Evolutionary conservation across 2,329 filamentous ascomycete genomes (phyloP).

Genomic region (Myriosclerotinia scirpicola): DNA sequence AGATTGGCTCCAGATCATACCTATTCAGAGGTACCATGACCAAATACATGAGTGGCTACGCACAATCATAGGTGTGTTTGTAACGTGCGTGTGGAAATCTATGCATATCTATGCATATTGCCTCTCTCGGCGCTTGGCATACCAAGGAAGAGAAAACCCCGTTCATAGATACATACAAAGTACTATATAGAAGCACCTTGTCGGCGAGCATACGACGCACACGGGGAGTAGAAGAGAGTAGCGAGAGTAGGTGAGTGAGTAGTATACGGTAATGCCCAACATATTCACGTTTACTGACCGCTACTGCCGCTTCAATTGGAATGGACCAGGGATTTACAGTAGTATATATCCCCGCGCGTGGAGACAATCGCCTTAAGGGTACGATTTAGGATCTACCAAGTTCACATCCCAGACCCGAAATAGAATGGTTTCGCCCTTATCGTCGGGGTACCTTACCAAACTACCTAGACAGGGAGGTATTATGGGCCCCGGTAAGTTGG

Average conservation of each 20-base stretch:
- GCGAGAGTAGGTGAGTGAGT: too few species aligned
- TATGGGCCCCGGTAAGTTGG: conserved; percentile 7
- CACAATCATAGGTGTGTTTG: background rate
- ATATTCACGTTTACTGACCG: background rate
- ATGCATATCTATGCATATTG: background rate
- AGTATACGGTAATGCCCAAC: background rate
- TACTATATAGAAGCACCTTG: background rate
- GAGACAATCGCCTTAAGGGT: background rate
- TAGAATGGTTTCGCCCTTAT: conserved; percentile 14
- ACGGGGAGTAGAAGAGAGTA: too few species aligned
- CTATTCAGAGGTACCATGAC: background rate
- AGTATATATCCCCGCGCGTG: background rate
- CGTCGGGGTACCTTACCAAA: conserved; percentile 1
- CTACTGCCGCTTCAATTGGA: background rate
- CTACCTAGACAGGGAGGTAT: background rate
- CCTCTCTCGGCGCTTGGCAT: conserved; percentile 2
- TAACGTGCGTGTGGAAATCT: background rate
- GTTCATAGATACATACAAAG: too few species aligned
- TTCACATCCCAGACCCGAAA: conserved; percentile 3
- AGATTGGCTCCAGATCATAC: background rate
- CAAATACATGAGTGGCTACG: background rate
- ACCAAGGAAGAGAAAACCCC: conserved; percentile 1
- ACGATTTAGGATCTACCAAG: conserved; percentile 1
- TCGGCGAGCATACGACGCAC: background rate
- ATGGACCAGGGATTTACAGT: background rate